phyloP scores from a whole-genome alignment of 176 grass and related monocot species.

The Raddia guianensis region DNA sequence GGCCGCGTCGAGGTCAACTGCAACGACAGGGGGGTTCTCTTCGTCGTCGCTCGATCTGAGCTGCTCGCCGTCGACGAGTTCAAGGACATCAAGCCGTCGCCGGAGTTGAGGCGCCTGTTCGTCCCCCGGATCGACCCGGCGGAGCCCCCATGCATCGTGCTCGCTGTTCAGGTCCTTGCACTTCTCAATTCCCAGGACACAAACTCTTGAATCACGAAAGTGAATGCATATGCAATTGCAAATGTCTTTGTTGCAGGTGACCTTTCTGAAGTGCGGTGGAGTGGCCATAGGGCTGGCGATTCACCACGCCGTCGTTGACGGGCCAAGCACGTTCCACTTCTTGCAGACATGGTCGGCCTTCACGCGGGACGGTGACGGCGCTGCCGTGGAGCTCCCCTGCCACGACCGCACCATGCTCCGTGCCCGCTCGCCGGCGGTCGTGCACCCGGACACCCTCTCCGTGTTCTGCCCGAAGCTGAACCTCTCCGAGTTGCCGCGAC shows the following conservation, averaged over 20 bases:
- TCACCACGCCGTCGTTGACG: slow-evolving; percentile 51
- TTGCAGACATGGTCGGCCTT: slow-evolving; percentile 42
- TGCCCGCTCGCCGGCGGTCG: slow-evolving; percentile 34
- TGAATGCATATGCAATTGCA: no score
- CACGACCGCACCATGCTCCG: slow-evolving; percentile 49
- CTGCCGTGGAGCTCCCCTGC: slow-evolving; percentile 17
- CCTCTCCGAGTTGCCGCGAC: background rate
- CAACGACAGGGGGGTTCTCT: slow-evolving; percentile 29
- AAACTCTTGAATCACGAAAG: no score
- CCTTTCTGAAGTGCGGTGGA: slow-evolving; percentile 40
- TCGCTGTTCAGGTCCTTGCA: slow-evolving; percentile 23
- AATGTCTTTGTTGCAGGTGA: slow-evolving; percentile 35
- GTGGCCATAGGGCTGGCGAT: slow-evolving; percentile 36
- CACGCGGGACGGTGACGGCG: slow-evolving; percentile 8
- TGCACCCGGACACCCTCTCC: slow-evolving; percentile 38
- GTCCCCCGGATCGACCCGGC: background rate
- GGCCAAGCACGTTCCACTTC: slow-evolving; percentile 37
- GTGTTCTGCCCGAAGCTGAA: slow-evolving; percentile 33
- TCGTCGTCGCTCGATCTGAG: slow-evolving; percentile 30
- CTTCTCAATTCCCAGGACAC: no score
- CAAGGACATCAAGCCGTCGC: background rate
- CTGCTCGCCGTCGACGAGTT: slow-evolving; percentile 26
- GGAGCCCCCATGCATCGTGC: background rate
- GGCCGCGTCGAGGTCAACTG: slow-evolving; percentile 34
- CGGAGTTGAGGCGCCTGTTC: slow-evolving; percentile 22